These are phyloP conservation scores for Brettanomyces bruxellensis DNA, from an alignment of 805 yeast genomes.

Conservation along the genomic window DNA sequence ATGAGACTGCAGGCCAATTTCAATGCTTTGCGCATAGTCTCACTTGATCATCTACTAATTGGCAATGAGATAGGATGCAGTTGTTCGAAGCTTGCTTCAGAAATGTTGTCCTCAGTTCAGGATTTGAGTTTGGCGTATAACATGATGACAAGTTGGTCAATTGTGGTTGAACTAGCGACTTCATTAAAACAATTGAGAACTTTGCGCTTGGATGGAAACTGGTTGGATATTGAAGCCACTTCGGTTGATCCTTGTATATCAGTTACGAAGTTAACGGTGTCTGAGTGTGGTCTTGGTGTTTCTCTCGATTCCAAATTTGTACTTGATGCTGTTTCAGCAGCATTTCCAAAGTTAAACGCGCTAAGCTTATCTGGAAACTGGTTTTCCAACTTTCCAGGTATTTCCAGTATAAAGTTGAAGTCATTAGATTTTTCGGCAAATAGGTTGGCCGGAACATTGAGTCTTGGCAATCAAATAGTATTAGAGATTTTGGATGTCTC, in stretches of 20 bases:
- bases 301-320: background rate
- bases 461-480: background rate
- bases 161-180: slow-evolving; percentile 29
- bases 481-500: slow-evolving; percentile 23
- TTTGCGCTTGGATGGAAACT: slow-evolving; percentile 49
- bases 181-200: slow-evolving; percentile 28
- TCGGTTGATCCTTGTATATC: slow-evolving; percentile 2
- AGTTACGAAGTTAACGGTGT: slow-evolving; percentile 12
- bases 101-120: slow-evolving; percentile 16
- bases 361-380: background rate
- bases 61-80: slow-evolving; percentile 8
- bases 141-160: slow-evolving; percentile 34
- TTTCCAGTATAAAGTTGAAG: background rate
- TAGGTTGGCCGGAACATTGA: background rate
- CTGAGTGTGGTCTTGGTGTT: slow-evolving; percentile 7
- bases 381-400: background rate
- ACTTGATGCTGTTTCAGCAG: background rate
- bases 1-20: slow-evolving; percentile 40
- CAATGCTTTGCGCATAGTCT: slow-evolving; percentile 33
- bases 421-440: slow-evolving; percentile 1
- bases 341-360: background rate
- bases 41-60: slow-evolving; percentile 39
- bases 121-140: slow-evolving; percentile 56
- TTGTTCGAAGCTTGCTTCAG: background rate
- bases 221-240: slow-evolving; percentile 20